Conservation (phyloP, 2,329 filamentous ascomycete genomes). For the Trichophyton simii region DNA sequence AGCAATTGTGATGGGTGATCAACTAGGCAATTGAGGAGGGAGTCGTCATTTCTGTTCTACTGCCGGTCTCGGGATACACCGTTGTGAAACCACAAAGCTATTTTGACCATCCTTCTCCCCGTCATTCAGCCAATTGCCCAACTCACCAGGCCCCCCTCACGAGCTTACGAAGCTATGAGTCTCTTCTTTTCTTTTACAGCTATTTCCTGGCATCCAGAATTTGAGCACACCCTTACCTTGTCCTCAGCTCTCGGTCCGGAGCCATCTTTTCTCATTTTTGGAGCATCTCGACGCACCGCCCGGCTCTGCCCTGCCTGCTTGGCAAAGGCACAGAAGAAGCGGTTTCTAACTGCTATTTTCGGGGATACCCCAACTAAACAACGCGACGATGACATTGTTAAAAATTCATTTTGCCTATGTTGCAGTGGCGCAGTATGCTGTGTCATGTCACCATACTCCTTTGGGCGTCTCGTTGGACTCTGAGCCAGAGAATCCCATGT, state of each 20-base stretch:
- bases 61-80: conserved; percentile 5
- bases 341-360: background rate
- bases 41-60: background rate
- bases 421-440: conserved; percentile 2
- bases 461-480: background rate
- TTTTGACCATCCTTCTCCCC: background rate
- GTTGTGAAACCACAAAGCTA: conserved; percentile 1
- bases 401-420: background rate
- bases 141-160: background rate
- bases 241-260: background rate
- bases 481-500: conserved; percentile 1
- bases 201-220: background rate
- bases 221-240: background rate
- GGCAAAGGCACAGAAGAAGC: background rate
- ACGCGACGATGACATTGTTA: background rate
- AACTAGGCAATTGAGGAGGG: background rate
- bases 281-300: background rate
- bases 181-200: background rate
- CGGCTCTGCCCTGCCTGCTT: background rate
- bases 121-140: background rate
- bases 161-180: background rate
- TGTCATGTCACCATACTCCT: background rate
- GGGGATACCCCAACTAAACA: background rate
- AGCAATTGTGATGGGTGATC: background rate
- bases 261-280: background rate